These are phyloP conservation scores for Polyplosphaeria fusca DNA, from an alignment of 495 filamentous ascomycete species.

Conservation along the genomic window DNA sequence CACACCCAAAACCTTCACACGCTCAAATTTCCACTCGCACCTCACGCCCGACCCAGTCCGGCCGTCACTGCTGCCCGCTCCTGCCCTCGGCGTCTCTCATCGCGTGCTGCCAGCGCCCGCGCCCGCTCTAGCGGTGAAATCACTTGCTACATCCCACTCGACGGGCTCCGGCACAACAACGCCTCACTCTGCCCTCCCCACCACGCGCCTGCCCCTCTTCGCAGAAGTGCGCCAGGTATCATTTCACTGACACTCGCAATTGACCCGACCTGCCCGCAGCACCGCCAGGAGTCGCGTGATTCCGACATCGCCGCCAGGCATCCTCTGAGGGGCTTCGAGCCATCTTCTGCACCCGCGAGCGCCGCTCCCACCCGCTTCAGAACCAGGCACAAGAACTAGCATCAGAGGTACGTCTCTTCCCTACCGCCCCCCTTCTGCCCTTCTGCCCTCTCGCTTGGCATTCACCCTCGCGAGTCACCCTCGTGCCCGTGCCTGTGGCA, in stretches of 20 bases:
- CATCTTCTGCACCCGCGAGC: slow-evolving; percentile 21
- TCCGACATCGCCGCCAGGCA: slow-evolving; percentile 25
- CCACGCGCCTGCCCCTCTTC: slow-evolving; percentile 4
- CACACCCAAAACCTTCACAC: slow-evolving; percentile 5
- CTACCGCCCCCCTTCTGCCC: neutral
- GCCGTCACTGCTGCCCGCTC: neutral
- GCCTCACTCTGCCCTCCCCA: slow-evolving; percentile 14
- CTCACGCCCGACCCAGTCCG: slow-evolving; percentile 3
- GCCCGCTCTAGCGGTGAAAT: slow-evolving; percentile 31
- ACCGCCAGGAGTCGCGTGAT: slow-evolving; percentile 25
- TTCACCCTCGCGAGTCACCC: neutral
- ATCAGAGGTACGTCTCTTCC: slow-evolving; percentile 22
- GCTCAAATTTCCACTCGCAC: slow-evolving; percentile 5
- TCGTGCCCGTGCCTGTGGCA: slow-evolving; percentile 1
- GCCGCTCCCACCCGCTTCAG: slow-evolving; percentile 5
- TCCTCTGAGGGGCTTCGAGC: slow-evolving; percentile 35
- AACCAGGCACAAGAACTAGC: neutral
- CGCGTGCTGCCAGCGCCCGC: neutral
- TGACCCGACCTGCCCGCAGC: slow-evolving; percentile 13
- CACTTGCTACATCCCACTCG: slow-evolving; percentile 26
- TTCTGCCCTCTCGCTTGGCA: neutral
- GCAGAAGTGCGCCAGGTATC: slow-evolving; percentile 16
- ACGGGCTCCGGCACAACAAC: slow-evolving; percentile 34
- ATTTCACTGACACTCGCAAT: slow-evolving; percentile 9
- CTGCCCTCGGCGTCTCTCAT: slow-evolving; percentile 5